Conservation (phyloP, 768 basidiomycete species). For the Boletus tylopilopsis region DNA sequence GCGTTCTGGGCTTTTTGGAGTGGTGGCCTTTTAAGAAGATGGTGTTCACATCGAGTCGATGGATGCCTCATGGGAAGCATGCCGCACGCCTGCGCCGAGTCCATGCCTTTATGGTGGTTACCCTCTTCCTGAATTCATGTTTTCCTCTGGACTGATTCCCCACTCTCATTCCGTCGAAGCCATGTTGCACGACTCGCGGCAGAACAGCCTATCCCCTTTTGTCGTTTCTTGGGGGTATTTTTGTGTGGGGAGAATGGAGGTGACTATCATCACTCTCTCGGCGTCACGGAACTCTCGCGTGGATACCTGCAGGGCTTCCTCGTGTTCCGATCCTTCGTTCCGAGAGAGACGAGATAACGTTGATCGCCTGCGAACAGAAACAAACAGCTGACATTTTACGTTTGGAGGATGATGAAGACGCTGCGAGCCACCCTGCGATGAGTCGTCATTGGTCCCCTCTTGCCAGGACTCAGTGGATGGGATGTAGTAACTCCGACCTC, state of each 20-base stretch:
- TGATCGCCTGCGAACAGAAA: constrained; percentile 4
- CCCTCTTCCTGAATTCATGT: constrained; percentile 3
- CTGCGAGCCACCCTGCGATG: not conserved
- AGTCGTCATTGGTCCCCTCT: not conserved
- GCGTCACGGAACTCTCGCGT: constrained; percentile 24
- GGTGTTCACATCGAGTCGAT: constrained; percentile 14
- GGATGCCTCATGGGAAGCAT: constrained; percentile 30
- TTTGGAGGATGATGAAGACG: constrained; percentile 5
- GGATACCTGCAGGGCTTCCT: constrained; percentile 22
- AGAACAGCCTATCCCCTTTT: constrained; percentile 3
- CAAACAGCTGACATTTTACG: constrained; percentile 15
- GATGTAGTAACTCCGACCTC: not conserved
- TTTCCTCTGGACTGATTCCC: constrained; percentile 4
- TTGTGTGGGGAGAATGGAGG: not conserved
- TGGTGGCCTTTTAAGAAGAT: constrained; percentile 23
- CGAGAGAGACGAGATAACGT: constrained; percentile 3
- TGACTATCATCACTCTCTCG: constrained; percentile 15
- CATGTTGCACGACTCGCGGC: constrained; percentile 3
- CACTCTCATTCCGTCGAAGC: constrained; percentile 14
- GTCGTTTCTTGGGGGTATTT: constrained; percentile 1
- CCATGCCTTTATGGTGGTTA: constrained; percentile 15
- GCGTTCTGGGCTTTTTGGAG: constrained; percentile 14
- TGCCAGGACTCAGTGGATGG: not conserved
- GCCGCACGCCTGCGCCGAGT: constrained; percentile 25
- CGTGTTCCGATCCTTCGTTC: constrained; percentile 16